A percentile compares a stretch with the other conserved stretches of the same genome.
phyloP scores from a whole-genome alignment of 2,329 filamentous ascomycete species.

The Fusarium scirpi region DNA sequence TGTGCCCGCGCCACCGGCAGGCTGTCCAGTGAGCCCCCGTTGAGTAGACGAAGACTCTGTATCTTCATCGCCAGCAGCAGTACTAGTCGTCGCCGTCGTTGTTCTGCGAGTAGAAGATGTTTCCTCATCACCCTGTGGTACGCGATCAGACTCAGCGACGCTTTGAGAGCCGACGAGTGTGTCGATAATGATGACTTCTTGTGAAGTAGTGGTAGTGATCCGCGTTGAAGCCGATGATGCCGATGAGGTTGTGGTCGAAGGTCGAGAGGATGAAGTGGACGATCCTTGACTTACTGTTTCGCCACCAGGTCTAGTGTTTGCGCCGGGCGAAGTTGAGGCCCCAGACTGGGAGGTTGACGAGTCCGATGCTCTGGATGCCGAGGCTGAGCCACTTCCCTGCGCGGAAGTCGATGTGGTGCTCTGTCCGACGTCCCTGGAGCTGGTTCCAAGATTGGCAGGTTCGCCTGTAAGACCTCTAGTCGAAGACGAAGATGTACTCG shows the following conservation, averaged over 20 bases:
- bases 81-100: not conserved
- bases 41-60: not conserved
- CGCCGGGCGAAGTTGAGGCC: not conserved
- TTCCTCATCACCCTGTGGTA: not conserved
- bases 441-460: not conserved
- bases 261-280: not conserved
- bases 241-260: not conserved
- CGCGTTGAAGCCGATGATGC: fast-evolving
- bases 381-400: not conserved
- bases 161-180: conserved; percentile 12
- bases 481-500: not conserved
- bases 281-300: not conserved
- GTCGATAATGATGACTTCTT: not conserved
- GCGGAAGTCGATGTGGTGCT: fast-evolving
- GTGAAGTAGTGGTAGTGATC: not conserved
- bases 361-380: not conserved
- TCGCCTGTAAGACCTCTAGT: not conserved
- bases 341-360: not conserved
- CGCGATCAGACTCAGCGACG: conserved; percentile 6
- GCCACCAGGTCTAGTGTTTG: not conserved
- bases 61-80: not conserved
- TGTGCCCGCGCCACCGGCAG: not conserved
- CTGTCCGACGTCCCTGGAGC: fast-evolving
- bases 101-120: not conserved
- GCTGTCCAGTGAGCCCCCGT: not conserved